Evolutionary conservation across 2,329 filamentous ascomycete species (phyloP), one percentile per base, ranked within the genome.

Genomic region (Sphaerulina populicola): DNA sequence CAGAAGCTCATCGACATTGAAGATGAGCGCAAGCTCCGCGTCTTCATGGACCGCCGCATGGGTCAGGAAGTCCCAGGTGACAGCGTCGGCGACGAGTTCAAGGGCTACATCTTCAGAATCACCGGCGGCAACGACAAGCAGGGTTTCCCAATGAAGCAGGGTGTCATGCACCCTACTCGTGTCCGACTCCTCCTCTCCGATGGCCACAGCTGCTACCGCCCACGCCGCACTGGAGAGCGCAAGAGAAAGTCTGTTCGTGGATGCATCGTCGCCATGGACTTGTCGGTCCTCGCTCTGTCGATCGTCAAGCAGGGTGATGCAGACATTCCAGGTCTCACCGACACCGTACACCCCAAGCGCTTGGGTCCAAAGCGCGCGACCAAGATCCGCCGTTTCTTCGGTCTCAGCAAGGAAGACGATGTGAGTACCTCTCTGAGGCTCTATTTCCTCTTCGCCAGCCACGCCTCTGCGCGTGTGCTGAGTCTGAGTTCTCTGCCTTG

Each of bases 121-220:
- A 98, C 93, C 69, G 94, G 93, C 72, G 93, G 94, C 73, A 98
- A 98, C 86, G 93, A 98, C 87, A 98, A 98, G 88, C 94, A 98
- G 82, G 93, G 93, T 80, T 98, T 98, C 84, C 93, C 93, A 68
- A 98, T 98, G 93, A 98, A 98, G 89, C 94, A 98, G 85, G 93
- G 93, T 82, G 87, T 94, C 74, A 91, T 98, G 82, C 87, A 94
- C 76, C 90, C 93, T 69, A 93, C 88, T 74, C 93, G 93, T 93
- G 93, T 96, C 78, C 86, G 88, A 67, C 89, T 98, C 66, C 86
- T 98, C 70, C 88, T 98, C 72, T 73, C 85, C 72, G 89, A 94
- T 52, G 93, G 93, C 74, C 93, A 97, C 87, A 93, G 88, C 68
- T 98, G 93, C 88, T 98, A 97, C 85, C 91, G 93, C 72, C 83